Conservation (phyloP, 441 rosid species). For the Adansonia madagascariensis region DNA sequence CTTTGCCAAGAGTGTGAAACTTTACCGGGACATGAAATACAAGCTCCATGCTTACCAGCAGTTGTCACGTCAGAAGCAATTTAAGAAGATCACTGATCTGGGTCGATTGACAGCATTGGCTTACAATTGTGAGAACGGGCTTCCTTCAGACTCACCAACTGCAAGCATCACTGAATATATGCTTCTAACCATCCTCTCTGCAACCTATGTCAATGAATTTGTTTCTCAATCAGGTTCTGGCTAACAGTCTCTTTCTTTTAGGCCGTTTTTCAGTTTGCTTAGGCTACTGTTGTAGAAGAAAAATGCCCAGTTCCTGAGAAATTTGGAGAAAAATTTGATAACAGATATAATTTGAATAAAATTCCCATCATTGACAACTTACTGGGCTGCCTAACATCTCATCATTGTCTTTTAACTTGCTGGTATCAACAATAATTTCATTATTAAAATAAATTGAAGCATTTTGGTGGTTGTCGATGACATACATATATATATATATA, state of each 20-base stretch:
- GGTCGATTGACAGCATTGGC: not conserved
- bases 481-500: too few relatives aligned
- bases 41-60: not conserved
- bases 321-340: not conserved
- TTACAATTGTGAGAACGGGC: not conserved
- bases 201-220: not conserved
- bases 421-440: too few relatives aligned
- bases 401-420: too few relatives aligned
- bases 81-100: not conserved
- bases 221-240: not conserved
- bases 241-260: not conserved
- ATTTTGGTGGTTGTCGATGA: too few relatives aligned
- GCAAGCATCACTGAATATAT: not conserved
- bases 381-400: not conserved
- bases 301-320: not conserved
- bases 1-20: slow-evolving; percentile 11
- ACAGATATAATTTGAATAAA: too few relatives aligned
- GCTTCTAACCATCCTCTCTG: not conserved
- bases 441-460: too few relatives aligned
- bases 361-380: not conserved
- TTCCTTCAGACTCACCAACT: not conserved
- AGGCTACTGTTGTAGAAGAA: not conserved
- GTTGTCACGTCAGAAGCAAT: not conserved
- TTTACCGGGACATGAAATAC: not conserved
- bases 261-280: not conserved